A percentile compares a stretch with the other conserved stretches of the same genome.
Conservation (phyloP, 345 rosid species). For the Arabidopsis thaliana region DNA sequence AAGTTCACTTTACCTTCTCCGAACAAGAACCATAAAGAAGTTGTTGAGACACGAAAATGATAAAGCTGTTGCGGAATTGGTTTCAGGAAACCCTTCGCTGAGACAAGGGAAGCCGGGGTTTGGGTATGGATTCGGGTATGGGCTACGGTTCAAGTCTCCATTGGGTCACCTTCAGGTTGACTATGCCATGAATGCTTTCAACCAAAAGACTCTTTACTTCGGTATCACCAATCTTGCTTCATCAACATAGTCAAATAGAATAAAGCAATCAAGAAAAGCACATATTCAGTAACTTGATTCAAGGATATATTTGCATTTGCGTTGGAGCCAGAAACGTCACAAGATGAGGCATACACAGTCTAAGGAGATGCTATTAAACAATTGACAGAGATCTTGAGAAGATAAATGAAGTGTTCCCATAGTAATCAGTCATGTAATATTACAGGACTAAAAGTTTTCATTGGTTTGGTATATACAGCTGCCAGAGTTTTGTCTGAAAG, state of each 20-base stretch:
- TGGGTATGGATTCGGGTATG: constrained; percentile 79
- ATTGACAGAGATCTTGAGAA: constrained; percentile 10
- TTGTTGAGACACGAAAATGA: not conserved
- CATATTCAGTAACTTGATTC: constrained; percentile 30
- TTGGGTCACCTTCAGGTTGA: constrained; percentile 72
- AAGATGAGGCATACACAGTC: constrained; percentile 15
- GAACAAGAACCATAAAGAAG: not conserved
- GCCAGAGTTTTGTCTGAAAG: constrained; percentile 37
- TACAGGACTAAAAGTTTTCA: constrained; percentile 3
- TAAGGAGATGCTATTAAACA: not conserved
- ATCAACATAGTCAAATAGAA: constrained; percentile 41
- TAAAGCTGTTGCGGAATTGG: constrained; percentile 6
- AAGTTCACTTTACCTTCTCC: constrained; percentile 36
- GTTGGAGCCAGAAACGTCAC: constrained; percentile 17
- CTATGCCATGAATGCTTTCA: constrained; percentile 72
- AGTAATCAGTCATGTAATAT: constrained; percentile 25
- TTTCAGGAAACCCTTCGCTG: constrained; percentile 85
- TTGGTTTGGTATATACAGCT: constrained; percentile 27
- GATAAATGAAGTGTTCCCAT: constrained; percentile 16
- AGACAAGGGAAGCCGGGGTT: constrained; percentile 90
- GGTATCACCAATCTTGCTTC: constrained; percentile 84
- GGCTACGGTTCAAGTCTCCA: constrained; percentile 72
- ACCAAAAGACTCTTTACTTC: constrained; percentile 75
- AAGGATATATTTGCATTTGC: constrained; percentile 14
- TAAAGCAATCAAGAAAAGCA: constrained; percentile 21